Base-by-base conservation (phyloP, 1,284 basidiomycete genomes). In the Taiwanofungus camphoratus region DNA sequence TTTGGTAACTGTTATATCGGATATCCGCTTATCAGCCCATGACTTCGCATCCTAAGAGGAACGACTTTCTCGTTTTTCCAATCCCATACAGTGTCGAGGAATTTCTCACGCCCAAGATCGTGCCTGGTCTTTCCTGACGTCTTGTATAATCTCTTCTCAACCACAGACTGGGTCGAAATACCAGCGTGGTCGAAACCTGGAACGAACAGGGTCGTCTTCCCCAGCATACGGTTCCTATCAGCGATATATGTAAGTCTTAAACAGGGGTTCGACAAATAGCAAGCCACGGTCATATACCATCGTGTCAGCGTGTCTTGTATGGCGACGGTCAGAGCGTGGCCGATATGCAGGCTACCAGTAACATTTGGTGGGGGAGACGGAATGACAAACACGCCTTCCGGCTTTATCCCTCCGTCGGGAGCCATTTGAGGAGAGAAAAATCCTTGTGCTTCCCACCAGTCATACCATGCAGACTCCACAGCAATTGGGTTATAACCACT, bases 181-280 rank as follows among this genome's bases (percentile, higher is more conserved):
- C 95, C 94, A 4, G 96, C 96, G 61, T 99, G 96, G 65, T 99
- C 96, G 59, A 94, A 99, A 6, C 96, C 96, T 0, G 96, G 96
- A 3, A 87, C 80, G 59, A 89, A 99, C 1, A 98, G 72, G 0
- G 87, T 87, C 4, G 92, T 91, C 68, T 87, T 92, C 3, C 95
- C 95, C 41, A 89, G 71, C 96, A 99, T 99, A 26, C 92, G 87
- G 64, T 94, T 92, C 90, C 88, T 92, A 50, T n/a, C 31, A 26
- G 19, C 9, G 6, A 33, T 33, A 7, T 20, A 12, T 32, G 32
- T 12, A 27, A 8, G 7, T 13, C 18, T 33, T 6, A 33, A 33
- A 18, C 31, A 9, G n/a, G n/a, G n/a, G n/a, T n/a, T n/a, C n/a
- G n/a, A n/a, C n/a, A n/a, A n/a, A n/a, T n/a, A 8, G 31, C 31